Evolutionary conservation across 768 basidiomycete genomes (phyloP), one percentile per base, ranked within the genome.

Genomic region (Lenzites betulinus): DNA sequence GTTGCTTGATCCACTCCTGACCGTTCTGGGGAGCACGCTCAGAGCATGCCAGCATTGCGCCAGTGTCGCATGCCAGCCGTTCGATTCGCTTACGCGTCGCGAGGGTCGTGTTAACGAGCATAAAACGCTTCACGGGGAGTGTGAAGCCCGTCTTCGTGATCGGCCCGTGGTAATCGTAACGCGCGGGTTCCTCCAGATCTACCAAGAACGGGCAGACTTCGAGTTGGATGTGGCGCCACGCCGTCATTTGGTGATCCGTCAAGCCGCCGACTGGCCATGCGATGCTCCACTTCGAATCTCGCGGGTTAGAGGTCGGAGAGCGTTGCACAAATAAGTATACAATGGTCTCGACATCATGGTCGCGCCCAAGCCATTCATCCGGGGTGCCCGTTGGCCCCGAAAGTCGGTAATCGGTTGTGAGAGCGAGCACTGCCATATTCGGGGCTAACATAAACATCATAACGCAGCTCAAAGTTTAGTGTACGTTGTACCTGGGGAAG

Each of bases 341-440:
- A 3, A 44, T 36, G 16, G 44, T 38, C 4, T 52, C 44, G 22
- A 62, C 51, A 46, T 62, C 55, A 26, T 46, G 26, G 50, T 62
- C 61, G 30, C 22, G 26, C 15, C 50, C 61, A 15, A 58, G 55
- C 61, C 61, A 62, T 39, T 62, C 55, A 23, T 53, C 51, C 7
- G 39, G 64, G 66, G 7, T 76, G 67, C 44, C 69, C 67, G 47
- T 76, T 59, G 15, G 13, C 8, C 6, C 30, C 30, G 30, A 33
- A 33, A 33, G 30, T 5, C 30, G 30, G 30, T 33, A 11, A 11
- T 33, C 30, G 6, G 4, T 4, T 33, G 30, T 33, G 30, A 33
- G 30, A 4, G 4, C 30, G 11, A 33, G 6, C 30, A 33, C 11
- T 4, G 30, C n/a, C n/a, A n/a, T 33, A 33, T 33, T 11, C 11